Evolutionary conservation across 73 alveolate genomes (phyloP).

Genomic region (Uronychia setigera): DNA sequence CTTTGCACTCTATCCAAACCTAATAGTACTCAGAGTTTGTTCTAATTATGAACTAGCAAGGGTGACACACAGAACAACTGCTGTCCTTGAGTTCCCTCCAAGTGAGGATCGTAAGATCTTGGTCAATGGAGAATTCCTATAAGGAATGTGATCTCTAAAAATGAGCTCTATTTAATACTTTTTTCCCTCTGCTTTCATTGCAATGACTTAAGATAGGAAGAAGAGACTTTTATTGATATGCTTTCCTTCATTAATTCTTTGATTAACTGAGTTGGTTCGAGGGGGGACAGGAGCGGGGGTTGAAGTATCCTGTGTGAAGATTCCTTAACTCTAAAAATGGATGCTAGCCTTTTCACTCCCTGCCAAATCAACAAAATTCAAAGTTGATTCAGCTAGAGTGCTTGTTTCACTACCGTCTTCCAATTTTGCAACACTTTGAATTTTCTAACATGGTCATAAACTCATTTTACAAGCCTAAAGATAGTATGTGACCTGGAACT

Average conservation of each 20-base stretch:
- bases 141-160: constrained; percentile 79
- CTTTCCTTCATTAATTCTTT: constrained; percentile 78
- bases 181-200: constrained; percentile 69
- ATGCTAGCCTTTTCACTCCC: constrained; percentile 95
- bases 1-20: constrained; percentile 96
- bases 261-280: constrained; percentile 3
- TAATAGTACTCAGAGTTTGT: constrained; percentile 74
- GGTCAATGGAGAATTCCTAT: constrained; percentile 92
- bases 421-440: constrained; percentile 3
- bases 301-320: background rate
- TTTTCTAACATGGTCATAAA: constrained; percentile 3
- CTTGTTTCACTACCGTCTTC: constrained; percentile 8
- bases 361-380: constrained; percentile 95
- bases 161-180: constrained; percentile 13
- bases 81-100: constrained; percentile 96
- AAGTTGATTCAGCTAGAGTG: constrained; percentile 72
- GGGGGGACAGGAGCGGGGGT: constrained; percentile 1
- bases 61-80: constrained; percentile 89
- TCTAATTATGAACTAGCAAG: constrained; percentile 83
- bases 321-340: constrained; percentile 35
- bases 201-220: constrained; percentile 78
- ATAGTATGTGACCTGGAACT: constrained; percentile 84
- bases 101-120: constrained; percentile 91
- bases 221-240: constrained; percentile 79
- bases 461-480: constrained; percentile 57